Conservation (phyloP, 129 eudicot genomes). For the Chrysanthemum seticuspe region DNA sequence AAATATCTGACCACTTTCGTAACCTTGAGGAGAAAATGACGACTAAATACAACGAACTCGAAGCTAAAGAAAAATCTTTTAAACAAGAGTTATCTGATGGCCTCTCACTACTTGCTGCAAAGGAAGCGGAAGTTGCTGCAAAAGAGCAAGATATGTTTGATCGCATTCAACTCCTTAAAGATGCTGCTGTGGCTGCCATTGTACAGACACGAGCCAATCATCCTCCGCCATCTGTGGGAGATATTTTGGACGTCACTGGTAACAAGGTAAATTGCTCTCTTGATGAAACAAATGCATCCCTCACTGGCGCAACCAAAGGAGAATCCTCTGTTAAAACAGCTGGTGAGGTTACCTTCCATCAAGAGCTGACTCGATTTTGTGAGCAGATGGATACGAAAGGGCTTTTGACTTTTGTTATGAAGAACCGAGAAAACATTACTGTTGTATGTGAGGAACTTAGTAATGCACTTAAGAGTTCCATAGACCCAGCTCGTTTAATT, state of each 20-base stretch:
- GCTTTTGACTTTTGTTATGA: slow-evolving; percentile 42
- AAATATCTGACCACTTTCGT: slow-evolving; percentile 45
- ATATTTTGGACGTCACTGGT: slow-evolving; percentile 24
- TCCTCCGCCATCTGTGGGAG: slow-evolving; percentile 30
- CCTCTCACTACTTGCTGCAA: slow-evolving; percentile 32
- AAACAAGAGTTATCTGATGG: slow-evolving; percentile 39
- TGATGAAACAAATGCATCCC: slow-evolving; percentile 31
- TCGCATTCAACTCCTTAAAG: slow-evolving; percentile 53
- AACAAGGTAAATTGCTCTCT: slow-evolving; percentile 47
- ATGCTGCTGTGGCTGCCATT: slow-evolving; percentile 58
- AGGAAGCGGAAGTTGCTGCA: slow-evolving; percentile 45
- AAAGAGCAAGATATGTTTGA: slow-evolving; percentile 62
- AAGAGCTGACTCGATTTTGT: slow-evolving; percentile 53
- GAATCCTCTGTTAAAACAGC: slow-evolving; percentile 35
- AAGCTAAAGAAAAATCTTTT: slow-evolving; percentile 42
- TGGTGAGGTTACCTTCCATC: slow-evolving; percentile 43
- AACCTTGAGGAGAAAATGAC: slow-evolving; percentile 36
- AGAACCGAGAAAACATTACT: slow-evolving; percentile 35
- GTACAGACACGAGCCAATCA: slow-evolving; percentile 32
- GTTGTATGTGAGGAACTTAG: slow-evolving; percentile 39
- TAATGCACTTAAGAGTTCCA: slow-evolving; percentile 44
- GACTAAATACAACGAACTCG: slow-evolving; percentile 43
- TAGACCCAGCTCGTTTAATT: slow-evolving; percentile 49
- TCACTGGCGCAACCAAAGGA: slow-evolving; percentile 1
- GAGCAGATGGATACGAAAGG: slow-evolving; percentile 65